Conservation (phyloP, 805 yeast species). For the Metschnikowia aberdeeniae region DNA sequence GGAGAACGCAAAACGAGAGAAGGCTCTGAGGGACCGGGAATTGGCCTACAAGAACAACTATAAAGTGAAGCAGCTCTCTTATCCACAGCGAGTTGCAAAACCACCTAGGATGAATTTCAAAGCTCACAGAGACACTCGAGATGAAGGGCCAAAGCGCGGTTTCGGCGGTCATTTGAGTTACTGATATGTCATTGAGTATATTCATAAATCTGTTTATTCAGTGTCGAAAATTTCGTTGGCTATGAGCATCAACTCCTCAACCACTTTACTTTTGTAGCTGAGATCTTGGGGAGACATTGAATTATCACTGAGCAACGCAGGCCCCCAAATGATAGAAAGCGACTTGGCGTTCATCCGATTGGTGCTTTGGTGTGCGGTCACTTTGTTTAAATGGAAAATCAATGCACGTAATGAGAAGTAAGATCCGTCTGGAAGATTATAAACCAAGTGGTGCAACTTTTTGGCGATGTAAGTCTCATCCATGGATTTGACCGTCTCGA, state of each 20-base stretch:
- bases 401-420: conserved; percentile 86
- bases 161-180: conserved; percentile 13
- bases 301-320: conserved; percentile 69
- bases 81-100: conserved; percentile 27
- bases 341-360: conserved; percentile 83
- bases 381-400: conserved; percentile 77
- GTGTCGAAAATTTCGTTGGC: conserved; percentile 68
- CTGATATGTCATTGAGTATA: not conserved
- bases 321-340: conserved; percentile 93
- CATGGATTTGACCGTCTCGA: conserved; percentile 58
- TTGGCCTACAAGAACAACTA: conserved; percentile 26
- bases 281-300: conserved; percentile 66
- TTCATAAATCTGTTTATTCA: conserved; percentile 7
- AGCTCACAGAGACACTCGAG: conserved; percentile 3
- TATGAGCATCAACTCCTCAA: conserved; percentile 79
- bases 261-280: conserved; percentile 68
- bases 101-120: conserved; percentile 32
- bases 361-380: conserved; percentile 54
- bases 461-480: conserved; percentile 50
- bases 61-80: conserved; percentile 22
- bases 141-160: not conserved
- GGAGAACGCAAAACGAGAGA: conserved; percentile 14
- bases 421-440: conserved; percentile 89
- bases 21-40: conserved; percentile 16
- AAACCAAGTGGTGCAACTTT: conserved; percentile 83